Conservation (phyloP, 352 stramenopile genomes). For the Phytopythium oedochilum region DNA sequence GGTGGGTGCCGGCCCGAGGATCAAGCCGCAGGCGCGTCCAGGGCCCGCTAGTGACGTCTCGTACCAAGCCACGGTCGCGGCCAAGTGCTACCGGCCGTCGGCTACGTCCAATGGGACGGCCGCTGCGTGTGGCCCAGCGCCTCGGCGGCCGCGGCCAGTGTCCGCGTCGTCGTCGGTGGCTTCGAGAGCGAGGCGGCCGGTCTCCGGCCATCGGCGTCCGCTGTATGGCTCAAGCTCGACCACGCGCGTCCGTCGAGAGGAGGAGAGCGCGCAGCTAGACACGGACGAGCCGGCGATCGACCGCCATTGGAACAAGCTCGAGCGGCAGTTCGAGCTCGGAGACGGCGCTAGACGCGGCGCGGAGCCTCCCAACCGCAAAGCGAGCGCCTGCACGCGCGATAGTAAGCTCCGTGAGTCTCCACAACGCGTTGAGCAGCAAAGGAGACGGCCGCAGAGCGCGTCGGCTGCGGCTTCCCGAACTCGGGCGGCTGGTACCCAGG, state of each 20-base stretch:
- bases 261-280: not conserved
- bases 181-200: not conserved
- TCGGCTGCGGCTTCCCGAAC: slow-evolving; percentile 4
- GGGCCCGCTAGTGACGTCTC: slow-evolving; percentile 27
- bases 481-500: not conserved
- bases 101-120: not conserved
- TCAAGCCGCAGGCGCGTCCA: slow-evolving; percentile 19
- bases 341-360: not conserved
- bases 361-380: not conserved
- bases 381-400: not conserved
- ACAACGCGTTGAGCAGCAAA: not conserved
- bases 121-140: slow-evolving; percentile 8
- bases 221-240: slow-evolving; percentile 2
- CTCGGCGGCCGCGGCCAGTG: slow-evolving; percentile 17
- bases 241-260: slow-evolving; percentile 1
- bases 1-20: not conserved
- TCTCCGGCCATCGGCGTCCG: not conserved
- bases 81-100: slow-evolving; percentile 53
- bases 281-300: slow-evolving; percentile 19
- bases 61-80: slow-evolving; percentile 55
- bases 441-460: slow-evolving; percentile 37
- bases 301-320: slow-evolving; percentile 35
- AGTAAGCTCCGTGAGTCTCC: not conserved
- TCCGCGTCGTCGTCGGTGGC: slow-evolving; percentile 24
- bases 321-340: slow-evolving; percentile 24